Conservation (phyloP, 495 filamentous ascomycete species). For the Schizothecium vesticola region DNA sequence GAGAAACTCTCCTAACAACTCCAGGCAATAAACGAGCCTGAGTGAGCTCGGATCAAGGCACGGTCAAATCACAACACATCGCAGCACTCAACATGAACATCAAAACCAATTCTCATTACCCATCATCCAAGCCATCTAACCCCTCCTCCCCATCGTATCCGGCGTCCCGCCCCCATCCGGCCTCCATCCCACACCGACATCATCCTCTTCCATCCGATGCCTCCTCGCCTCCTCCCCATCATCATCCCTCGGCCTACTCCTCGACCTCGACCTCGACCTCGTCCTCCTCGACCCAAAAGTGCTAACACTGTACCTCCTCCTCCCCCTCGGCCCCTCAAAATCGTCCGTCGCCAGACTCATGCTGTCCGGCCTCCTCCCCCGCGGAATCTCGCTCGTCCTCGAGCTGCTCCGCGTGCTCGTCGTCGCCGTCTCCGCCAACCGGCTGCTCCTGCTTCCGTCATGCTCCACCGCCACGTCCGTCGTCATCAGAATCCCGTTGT, state of each 20-base stretch:
- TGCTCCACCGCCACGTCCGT: slow-evolving; percentile 3
- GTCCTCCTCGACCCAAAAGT: neutral
- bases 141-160: neutral
- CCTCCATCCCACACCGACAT: neutral
- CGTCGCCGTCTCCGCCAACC: neutral
- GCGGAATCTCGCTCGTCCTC: neutral
- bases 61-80: neutral
- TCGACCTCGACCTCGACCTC: neutral
- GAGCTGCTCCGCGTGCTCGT: neutral
- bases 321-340: neutral
- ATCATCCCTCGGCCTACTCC: neutral
- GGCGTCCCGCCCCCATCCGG: neutral
- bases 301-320: neutral
- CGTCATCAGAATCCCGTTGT: neutral
- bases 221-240: neutral
- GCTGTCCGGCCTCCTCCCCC: neutral
- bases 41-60: neutral
- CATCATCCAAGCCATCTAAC: neutral
- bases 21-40: too few relatives aligned
- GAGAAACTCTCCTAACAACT: too few relatives aligned
- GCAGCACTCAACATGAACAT: neutral
- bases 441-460: neutral
- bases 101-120: neutral
- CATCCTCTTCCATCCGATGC: neutral
- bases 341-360: neutral